These are phyloP conservation scores for Clitopilus passeckerianus DNA, from an alignment of 768 basidiomycete genomes.

Conservation along the genomic window DNA sequence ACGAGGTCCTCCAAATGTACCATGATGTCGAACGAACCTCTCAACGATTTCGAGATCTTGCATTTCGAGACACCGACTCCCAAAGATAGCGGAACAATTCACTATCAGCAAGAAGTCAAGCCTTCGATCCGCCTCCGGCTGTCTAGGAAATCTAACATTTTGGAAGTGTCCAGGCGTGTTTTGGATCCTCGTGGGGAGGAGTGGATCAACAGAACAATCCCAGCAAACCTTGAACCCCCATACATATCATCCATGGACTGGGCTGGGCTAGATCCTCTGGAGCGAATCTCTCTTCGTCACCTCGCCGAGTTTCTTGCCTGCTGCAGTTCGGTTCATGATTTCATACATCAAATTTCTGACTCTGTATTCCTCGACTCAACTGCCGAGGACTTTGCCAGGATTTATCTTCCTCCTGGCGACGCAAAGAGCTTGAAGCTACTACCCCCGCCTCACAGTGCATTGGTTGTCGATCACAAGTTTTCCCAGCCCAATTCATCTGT, in stretches of 20 bases:
- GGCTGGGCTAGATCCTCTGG: constrained; percentile 17
- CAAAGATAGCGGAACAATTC: background rate
- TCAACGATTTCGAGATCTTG: constrained; percentile 42
- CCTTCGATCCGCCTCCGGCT: constrained; percentile 32
- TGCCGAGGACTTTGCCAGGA: too few relatives aligned
- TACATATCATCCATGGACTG: constrained; percentile 17
- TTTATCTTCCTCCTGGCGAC: background rate
- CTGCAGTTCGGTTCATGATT: constrained; percentile 16
- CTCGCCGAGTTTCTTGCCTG: constrained; percentile 19
- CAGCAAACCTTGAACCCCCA: constrained; percentile 13
- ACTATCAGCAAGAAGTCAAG: background rate
- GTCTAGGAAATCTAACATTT: constrained; percentile 22
- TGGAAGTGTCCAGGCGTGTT: constrained; percentile 30
- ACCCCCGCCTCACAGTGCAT: background rate
- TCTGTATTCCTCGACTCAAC: background rate
- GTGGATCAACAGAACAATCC: constrained; percentile 32
- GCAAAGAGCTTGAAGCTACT: background rate
- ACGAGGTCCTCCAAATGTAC: constrained; percentile 34
- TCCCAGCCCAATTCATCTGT: background rate
- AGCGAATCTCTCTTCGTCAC: constrained; percentile 19
- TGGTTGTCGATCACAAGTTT: background rate
- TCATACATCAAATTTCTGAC: background rate
- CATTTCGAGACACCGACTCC: background rate
- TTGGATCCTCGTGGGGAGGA: constrained; percentile 26
- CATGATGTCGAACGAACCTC: constrained; percentile 47